phyloP scores from a whole-genome alignment of 1,284 basidiomycete species.

The Ustilago bromivora region DNA sequence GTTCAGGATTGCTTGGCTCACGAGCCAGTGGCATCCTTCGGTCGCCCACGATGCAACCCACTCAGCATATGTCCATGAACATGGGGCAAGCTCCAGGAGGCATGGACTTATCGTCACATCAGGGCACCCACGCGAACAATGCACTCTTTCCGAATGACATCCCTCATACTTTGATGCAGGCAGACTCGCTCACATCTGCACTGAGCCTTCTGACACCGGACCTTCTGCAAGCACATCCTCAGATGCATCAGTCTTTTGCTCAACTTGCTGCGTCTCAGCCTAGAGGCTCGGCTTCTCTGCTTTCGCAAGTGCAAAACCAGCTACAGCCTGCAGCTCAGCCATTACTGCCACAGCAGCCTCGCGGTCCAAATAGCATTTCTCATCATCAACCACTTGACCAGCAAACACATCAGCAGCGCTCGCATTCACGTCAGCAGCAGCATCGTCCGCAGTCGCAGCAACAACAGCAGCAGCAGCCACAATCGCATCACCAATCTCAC shows the following conservation, averaged over 20 bases:
- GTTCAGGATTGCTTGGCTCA: background rate
- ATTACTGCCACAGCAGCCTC: conserved; percentile 19
- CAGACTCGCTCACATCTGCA: conserved; percentile 34
- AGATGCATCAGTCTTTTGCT: conserved; percentile 27
- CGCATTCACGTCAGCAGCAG: conserved; percentile 23
- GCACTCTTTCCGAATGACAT: conserved; percentile 27
- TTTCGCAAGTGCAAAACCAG: conserved; percentile 35
- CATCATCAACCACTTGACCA: conserved; percentile 12
- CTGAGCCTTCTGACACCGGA: conserved; percentile 33
- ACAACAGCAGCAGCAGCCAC: conserved; percentile 19
- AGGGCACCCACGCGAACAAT: conserved; percentile 14
- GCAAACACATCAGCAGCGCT: conserved; percentile 12
- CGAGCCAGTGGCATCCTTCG: background rate
- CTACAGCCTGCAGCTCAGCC: conserved; percentile 22
- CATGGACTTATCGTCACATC: conserved; percentile 20
- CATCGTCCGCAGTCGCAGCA: conserved; percentile 21
- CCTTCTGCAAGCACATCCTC: conserved; percentile 37
- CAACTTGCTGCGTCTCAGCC: conserved; percentile 37
- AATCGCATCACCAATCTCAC: conserved; percentile 8
- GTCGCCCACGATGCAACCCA: conserved; percentile 30
- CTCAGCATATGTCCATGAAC: conserved; percentile 38
- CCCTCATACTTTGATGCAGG: conserved; percentile 20
- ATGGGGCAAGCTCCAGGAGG: conserved; percentile 20
- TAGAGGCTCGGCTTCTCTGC: conserved; percentile 15
- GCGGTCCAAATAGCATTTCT: conserved; percentile 8